Percentiles rank a stretch among this genome's conserved stretches.
phyloP scores from a whole-genome alignment of 1,139 yeast genomes.

The Scheffersomyces illinoinensis region DNA sequence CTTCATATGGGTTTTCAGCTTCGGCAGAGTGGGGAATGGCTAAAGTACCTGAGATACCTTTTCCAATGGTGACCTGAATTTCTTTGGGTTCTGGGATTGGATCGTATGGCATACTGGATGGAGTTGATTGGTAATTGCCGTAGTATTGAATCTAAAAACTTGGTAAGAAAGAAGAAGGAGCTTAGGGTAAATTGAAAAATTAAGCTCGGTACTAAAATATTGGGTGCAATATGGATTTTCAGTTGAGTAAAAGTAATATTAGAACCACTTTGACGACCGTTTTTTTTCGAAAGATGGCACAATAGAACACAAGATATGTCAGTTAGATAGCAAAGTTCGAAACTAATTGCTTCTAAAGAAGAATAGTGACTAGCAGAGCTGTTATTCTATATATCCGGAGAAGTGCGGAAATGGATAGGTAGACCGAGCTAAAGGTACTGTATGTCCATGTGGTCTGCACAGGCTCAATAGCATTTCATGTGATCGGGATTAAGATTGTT shows the following conservation, averaged over 20 bases:
- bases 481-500: background rate
- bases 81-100: conserved; percentile 26
- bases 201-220: background rate
- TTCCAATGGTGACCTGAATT: conserved; percentile 36
- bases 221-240: background rate
- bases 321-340: background rate
- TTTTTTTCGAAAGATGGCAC: background rate
- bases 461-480: background rate
- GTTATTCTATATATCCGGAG: background rate
- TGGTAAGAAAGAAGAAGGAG: background rate
- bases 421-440: background rate
- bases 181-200: no score
- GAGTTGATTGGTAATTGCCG: background rate
- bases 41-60: conserved; percentile 40
- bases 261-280: background rate
- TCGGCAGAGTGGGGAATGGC: conserved; percentile 39
- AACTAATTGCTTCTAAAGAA: background rate
- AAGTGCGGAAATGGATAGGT: background rate
- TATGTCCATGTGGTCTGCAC: background rate
- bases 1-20: conserved; percentile 21
- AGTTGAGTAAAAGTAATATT: background rate
- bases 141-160: background rate
- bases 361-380: background rate
- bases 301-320: background rate
- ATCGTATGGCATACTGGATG: conserved; percentile 3